A percentile compares a stretch with the other conserved stretches of the same genome.
phyloP scores from a whole-genome alignment of 495 filamentous ascomycete genomes.

The Aspergillus diversus region DNA sequence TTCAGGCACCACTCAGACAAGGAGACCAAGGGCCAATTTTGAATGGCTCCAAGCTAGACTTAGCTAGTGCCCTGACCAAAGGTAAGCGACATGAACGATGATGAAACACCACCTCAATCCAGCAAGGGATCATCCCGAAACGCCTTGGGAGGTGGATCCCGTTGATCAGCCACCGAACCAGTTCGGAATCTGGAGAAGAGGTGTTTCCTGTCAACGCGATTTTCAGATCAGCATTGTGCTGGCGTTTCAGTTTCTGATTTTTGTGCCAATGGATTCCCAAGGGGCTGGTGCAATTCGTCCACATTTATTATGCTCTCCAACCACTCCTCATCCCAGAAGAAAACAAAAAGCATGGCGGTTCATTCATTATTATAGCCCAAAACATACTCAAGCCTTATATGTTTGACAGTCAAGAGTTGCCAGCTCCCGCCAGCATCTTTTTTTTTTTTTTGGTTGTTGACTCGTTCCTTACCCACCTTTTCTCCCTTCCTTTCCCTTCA shows the following conservation, averaged over 20 bases:
- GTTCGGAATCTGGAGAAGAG: conserved; percentile 21
- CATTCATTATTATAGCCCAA: neutral
- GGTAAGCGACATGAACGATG: conserved; percentile 12
- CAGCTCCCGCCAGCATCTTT: too few relatives aligned
- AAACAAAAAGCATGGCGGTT: neutral
- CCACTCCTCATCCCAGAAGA: neutral
- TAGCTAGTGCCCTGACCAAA: neutral
- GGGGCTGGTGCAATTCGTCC: conserved; percentile 19
- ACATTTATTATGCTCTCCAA: conserved; percentile 2
- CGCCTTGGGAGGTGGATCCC: conserved; percentile 18
- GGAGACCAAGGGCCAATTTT: conserved; percentile 9
- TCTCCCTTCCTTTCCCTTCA: neutral
- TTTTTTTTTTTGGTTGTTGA: too few relatives aligned
- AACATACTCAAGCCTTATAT: neutral
- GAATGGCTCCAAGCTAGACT: conserved; percentile 11
- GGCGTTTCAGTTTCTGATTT: conserved; percentile 24
- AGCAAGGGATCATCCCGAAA: conserved; percentile 24
- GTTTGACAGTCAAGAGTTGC: too few relatives aligned
- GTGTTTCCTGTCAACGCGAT: conserved; percentile 13
- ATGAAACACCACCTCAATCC: conserved; percentile 19
- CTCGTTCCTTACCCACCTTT: neutral
- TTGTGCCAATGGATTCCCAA: conserved; percentile 17
- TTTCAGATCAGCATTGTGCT: conserved; percentile 25
- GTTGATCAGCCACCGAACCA: conserved; percentile 18
- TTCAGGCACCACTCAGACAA: conserved; percentile 2